Percentiles rank a stretch among this genome's conserved stretches.
These are phyloP conservation scores for Neovahlkampfia damariscottae DNA, from an alignment of 78 protist species.

Conservation along the genomic window DNA sequence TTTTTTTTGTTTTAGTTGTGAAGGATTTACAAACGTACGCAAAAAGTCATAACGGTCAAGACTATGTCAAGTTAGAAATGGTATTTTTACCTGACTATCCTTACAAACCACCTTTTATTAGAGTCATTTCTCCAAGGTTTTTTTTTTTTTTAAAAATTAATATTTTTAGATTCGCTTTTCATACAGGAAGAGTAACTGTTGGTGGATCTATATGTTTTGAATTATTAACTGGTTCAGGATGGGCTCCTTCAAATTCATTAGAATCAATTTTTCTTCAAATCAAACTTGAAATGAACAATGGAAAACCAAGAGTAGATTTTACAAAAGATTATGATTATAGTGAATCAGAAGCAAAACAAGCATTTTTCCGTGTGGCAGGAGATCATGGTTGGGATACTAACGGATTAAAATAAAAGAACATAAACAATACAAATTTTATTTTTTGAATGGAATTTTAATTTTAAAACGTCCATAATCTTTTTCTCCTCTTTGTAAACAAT, in stretches of 20 bases:
- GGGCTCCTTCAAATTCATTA: slow-evolving; percentile 29
- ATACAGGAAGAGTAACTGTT: slow-evolving; percentile 55
- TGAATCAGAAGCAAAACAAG: slow-evolving; percentile 10
- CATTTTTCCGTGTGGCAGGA: neutral
- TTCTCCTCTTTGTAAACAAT: too few relatives aligned
- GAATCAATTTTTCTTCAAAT: slow-evolving; percentile 19
- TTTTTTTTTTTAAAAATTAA: too few relatives aligned
- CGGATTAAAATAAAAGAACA: too few relatives aligned
- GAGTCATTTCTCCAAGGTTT: slow-evolving; percentile 45
- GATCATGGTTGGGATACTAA: slow-evolving; percentile 10
- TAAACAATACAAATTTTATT: too few relatives aligned
- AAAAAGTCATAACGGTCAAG: neutral
- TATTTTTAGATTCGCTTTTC: slow-evolving; percentile 43
- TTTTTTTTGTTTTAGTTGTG: too few relatives aligned
- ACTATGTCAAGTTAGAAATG: neutral
- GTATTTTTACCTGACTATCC: slow-evolving; percentile 22
- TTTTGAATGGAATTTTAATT: too few relatives aligned
- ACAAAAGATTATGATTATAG: neutral
- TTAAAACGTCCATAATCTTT: too few relatives aligned
- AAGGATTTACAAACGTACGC: too few relatives aligned
- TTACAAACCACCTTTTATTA: slow-evolving; percentile 34
- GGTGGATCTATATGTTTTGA: slow-evolving; percentile 53
- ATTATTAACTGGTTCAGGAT: slow-evolving; percentile 40
- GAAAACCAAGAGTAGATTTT: slow-evolving; percentile 24
- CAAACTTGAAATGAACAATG: slow-evolving; percentile 13